Conservation (phyloP, 768 basidiomycete genomes). For the Gloeostereum incarnatum region DNA sequence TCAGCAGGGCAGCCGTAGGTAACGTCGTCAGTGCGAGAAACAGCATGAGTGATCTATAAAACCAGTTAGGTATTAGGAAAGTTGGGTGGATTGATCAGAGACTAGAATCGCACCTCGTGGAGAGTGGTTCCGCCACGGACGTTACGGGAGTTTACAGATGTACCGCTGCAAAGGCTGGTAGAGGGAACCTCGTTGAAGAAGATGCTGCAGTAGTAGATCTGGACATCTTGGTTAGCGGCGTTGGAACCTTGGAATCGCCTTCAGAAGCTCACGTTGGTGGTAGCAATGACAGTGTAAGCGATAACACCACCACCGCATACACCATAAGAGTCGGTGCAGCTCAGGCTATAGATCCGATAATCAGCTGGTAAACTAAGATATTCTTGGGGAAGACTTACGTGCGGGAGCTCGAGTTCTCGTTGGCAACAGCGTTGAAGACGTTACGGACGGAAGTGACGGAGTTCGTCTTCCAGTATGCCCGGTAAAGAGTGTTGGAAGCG, state of each 20-base stretch:
- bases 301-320: conserved; percentile 29
- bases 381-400: conserved; percentile 19
- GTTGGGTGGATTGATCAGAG: not conserved
- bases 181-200: conserved; percentile 37
- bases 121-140: conserved; percentile 37
- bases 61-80: not conserved
- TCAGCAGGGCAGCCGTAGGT: conserved; percentile 30
- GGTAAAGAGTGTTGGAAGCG: conserved; percentile 25
- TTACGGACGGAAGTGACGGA: conserved; percentile 24
- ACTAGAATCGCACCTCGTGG: conserved; percentile 23
- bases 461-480: conserved; percentile 25
- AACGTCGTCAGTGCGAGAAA: conserved; percentile 29
- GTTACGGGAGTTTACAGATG: conserved; percentile 32
- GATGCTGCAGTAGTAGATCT: conserved; percentile 38
- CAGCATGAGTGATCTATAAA: conserved; percentile 29
- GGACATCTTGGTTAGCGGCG: too few species aligned
- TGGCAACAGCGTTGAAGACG: conserved; percentile 28
- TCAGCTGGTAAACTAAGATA: not conserved
- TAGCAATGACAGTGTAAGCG: conserved; percentile 34
- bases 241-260: too few species aligned
- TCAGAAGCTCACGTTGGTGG: conserved; percentile 27
- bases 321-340: conserved; percentile 28
- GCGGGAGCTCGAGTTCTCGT: conserved; percentile 27
- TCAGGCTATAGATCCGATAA: conserved; percentile 18
- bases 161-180: conserved; percentile 29